Conservation (phyloP, 805 yeast genomes). For the Yamadazyma insecticola region DNA sequence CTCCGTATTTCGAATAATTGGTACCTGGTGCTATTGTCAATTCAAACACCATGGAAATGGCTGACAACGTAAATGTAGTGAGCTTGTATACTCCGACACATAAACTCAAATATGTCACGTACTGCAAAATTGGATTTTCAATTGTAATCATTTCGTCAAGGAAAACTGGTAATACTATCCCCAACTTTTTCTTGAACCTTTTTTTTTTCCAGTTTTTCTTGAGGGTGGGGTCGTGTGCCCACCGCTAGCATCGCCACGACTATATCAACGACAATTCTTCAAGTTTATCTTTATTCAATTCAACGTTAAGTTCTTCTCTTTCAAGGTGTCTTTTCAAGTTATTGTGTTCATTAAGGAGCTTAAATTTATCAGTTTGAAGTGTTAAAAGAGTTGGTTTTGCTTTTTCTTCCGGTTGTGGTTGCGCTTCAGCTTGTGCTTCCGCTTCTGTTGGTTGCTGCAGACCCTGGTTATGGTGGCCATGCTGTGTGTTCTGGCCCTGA, state of each 20-base stretch:
- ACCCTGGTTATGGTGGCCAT: not conserved
- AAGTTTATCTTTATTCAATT: slow-evolving; percentile 42
- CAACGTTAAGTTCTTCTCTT: slow-evolving; percentile 31
- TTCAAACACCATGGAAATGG: slow-evolving; percentile 52
- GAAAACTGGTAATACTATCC: too few species aligned
- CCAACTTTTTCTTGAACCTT: too few species aligned
- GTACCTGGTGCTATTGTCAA: slow-evolving; percentile 53
- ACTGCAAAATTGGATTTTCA: slow-evolving; percentile 12
- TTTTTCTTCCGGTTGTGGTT: not conserved
- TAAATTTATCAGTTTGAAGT: slow-evolving; percentile 20
- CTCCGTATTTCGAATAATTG: slow-evolving; percentile 67
- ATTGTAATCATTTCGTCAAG: slow-evolving; percentile 8
- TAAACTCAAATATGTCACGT: slow-evolving; percentile 30
- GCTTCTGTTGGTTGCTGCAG: not conserved
- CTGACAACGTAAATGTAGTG: slow-evolving; percentile 46
- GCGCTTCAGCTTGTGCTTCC: not conserved
- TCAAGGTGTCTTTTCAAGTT: slow-evolving; percentile 19
- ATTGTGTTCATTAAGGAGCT: slow-evolving; percentile 15
- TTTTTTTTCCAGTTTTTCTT: too few species aligned
- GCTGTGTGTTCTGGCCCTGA: not conserved
- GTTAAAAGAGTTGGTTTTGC: slow-evolving; percentile 1
- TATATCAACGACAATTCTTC: slow-evolving; percentile 39
- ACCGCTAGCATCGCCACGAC: too few species aligned
- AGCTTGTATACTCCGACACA: slow-evolving; percentile 62
- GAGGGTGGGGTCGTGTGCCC: too few species aligned